phyloP scores from a whole-genome alignment of 257 asterid genomes.

The Osmanthus fragrans region DNA sequence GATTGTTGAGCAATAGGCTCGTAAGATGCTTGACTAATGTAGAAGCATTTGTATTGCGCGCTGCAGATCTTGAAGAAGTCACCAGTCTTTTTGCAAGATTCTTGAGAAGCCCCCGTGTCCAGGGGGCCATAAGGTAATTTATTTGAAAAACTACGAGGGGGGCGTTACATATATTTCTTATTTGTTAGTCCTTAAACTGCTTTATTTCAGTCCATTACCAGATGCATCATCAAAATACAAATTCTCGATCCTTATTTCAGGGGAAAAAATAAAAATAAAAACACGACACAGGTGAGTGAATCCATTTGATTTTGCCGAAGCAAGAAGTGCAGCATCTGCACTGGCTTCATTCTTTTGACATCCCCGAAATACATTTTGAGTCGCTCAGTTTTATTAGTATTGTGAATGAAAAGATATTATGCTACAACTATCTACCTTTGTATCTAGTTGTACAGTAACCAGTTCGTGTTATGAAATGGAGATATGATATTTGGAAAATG shows the following conservation, averaged over 20 bases:
- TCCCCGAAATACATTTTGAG: neutral
- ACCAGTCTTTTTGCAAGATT: constrained; percentile 74
- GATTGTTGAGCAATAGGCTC: constrained; percentile 63
- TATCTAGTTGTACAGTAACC: neutral
- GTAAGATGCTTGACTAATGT: constrained; percentile 73
- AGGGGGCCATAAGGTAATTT: constrained; percentile 80
- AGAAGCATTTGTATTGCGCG: constrained; percentile 76
- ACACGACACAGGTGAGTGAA: neutral
- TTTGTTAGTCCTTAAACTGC: neutral
- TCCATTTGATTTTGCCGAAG: neutral
- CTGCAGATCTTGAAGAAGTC: constrained; percentile 85
- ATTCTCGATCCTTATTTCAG: neutral
- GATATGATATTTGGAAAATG: neutral
- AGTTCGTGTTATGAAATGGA: neutral
- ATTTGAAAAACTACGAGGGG: constrained; percentile 23
- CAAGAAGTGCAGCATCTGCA: neutral
- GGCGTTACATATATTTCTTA: constrained; percentile 48
- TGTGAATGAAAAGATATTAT: neutral
- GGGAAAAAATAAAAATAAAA: too few relatives aligned
- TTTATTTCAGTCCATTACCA: neutral
- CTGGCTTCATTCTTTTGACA: neutral
- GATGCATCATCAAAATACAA: neutral
- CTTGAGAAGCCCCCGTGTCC: constrained; percentile 75
- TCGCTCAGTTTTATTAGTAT: neutral
- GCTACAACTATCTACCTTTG: neutral